Conservation (phyloP, 2,329 filamentous ascomycete genomes). For the Truncatella angustata region DNA sequence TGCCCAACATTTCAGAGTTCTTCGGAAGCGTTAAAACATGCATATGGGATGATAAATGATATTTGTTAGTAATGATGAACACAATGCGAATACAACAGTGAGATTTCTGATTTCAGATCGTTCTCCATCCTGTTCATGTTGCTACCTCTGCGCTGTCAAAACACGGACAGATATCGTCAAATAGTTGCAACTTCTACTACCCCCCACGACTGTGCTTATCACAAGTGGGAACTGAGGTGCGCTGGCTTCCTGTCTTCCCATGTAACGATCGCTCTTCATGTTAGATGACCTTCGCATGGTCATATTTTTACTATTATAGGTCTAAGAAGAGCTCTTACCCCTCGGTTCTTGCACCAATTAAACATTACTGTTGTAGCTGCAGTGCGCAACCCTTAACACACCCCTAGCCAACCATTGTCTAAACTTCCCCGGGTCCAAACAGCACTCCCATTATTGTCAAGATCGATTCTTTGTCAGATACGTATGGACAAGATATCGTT, state of each 20-base stretch:
- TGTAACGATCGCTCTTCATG: neutral
- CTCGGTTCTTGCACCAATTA: slow-evolving; percentile 37
- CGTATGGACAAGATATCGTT: slow-evolving; percentile 27
- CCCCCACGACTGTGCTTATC: slow-evolving; percentile 11
- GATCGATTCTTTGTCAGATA: slow-evolving; percentile 29
- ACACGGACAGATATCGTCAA: no score
- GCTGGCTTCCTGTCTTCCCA: neutral
- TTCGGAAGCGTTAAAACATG: no score
- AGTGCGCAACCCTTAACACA: slow-evolving; percentile 18
- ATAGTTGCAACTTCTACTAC: no score
- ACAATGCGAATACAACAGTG: no score
- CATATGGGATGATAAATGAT: no score
- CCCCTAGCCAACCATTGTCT: slow-evolving; percentile 17
- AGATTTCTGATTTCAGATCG: no score
- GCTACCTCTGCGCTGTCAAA: no score
- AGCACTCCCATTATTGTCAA: slow-evolving; percentile 33
- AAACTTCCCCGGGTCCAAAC: slow-evolving; percentile 26
- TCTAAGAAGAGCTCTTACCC: slow-evolving; percentile 22
- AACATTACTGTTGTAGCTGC: slow-evolving; percentile 44
- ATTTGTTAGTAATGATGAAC: no score
- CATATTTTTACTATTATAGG: neutral
- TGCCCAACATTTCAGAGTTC: no score
- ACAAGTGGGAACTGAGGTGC: slow-evolving; percentile 21
- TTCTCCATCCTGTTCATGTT: no score
- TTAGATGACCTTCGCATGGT: neutral